These are phyloP conservation scores for Dactylellina drechsleri DNA, from an alignment of 2,329 filamentous ascomycete genomes.

Conservation along the genomic window DNA sequence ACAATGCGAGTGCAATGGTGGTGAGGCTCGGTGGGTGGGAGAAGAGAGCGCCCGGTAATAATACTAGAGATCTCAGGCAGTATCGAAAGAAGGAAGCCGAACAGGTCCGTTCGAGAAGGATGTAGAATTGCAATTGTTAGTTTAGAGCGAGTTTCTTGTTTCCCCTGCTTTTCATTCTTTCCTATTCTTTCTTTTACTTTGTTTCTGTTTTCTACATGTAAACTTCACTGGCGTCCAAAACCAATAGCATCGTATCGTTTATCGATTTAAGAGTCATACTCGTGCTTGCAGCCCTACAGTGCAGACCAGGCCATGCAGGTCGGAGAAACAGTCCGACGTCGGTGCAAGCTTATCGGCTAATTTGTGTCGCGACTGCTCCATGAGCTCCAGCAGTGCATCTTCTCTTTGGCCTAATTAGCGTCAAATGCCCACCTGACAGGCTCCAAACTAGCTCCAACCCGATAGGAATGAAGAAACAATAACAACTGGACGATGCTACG, in stretches of 20 bases:
- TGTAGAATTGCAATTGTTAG: slow-evolving; percentile 51
- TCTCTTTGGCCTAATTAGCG: slow-evolving; percentile 26
- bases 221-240: neutral
- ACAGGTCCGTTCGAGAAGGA: slow-evolving; percentile 74
- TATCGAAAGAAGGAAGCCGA: slow-evolving; percentile 84
- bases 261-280: slow-evolving; percentile 16
- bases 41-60: slow-evolving; percentile 80
- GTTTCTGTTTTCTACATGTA: neutral
- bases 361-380: slow-evolving; percentile 25
- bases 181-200: neutral
- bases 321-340: slow-evolving; percentile 39
- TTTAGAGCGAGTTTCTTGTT: neutral
- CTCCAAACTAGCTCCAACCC: slow-evolving; percentile 16
- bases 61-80: slow-evolving; percentile 91
- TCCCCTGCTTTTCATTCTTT: neutral
- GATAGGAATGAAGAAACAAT: neutral
- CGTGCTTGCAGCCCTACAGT: too few species aligned
- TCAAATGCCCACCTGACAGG: neutral
- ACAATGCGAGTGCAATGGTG: slow-evolving; percentile 76
- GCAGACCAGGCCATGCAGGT: too few species aligned
- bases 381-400: neutral
- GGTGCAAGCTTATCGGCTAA: slow-evolving; percentile 39
- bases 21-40: slow-evolving; percentile 76
- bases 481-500: slow-evolving; percentile 36
- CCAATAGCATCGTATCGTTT: neutral